phyloP scores from a whole-genome alignment of 2,329 filamentous ascomycete species.

The Bipolaris gigantea region DNA sequence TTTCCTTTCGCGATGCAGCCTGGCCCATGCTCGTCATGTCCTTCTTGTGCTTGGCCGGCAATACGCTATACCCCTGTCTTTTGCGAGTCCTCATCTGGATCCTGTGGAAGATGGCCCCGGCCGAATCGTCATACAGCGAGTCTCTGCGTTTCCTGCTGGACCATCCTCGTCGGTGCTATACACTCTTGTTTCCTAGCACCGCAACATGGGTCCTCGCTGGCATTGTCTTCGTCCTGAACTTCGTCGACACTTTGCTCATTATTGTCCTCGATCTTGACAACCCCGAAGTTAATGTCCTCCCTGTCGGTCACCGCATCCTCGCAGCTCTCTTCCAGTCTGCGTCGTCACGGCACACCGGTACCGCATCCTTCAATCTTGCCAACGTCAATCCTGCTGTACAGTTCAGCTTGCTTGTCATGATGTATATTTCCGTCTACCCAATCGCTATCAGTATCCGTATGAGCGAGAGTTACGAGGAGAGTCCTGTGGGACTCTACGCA shows the following conservation, averaged over 20 bases:
- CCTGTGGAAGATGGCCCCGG: slow-evolving; percentile 65
- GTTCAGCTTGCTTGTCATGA: slow-evolving; percentile 95
- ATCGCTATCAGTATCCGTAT: slow-evolving; percentile 93
- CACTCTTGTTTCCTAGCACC: slow-evolving; percentile 82
- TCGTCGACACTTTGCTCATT: slow-evolving; percentile 84
- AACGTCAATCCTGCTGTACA: slow-evolving; percentile 86
- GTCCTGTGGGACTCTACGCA: slow-evolving; percentile 73
- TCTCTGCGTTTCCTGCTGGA: slow-evolving; percentile 89
- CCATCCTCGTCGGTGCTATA: slow-evolving; percentile 94
- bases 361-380: slow-evolving; percentile 76
- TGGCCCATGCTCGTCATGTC: slow-evolving; percentile 76
- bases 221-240: slow-evolving; percentile 80
- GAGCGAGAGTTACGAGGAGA: slow-evolving; percentile 96
- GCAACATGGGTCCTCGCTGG: slow-evolving; percentile 96
- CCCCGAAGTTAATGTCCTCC: slow-evolving; percentile 65
- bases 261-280: slow-evolving; percentile 85
- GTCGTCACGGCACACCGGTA: slow-evolving; percentile 87
- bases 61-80: slow-evolving; percentile 94
- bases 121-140: slow-evolving; percentile 75
- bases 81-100: slow-evolving; percentile 93
- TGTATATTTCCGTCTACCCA: slow-evolving; percentile 97
- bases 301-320: slow-evolving; percentile 74
- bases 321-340: slow-evolving; percentile 89
- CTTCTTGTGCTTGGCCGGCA: slow-evolving; percentile 88
- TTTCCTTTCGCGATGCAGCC: slow-evolving; percentile 76